phyloP scores from a whole-genome alignment of 202 grass and related monocot genomes.

The Panicum virgatum region DNA sequence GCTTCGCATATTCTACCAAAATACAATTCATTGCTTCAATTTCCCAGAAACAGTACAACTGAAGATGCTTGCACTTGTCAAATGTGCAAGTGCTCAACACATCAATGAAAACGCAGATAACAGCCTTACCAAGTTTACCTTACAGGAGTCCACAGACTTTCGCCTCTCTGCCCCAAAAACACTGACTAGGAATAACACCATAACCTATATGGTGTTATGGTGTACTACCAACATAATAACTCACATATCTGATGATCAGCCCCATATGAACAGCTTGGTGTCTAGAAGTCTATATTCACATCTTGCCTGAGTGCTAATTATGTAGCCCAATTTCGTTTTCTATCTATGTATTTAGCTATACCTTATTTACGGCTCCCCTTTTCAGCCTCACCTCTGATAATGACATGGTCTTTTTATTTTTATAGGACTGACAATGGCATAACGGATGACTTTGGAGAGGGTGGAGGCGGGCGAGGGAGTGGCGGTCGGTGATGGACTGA shows the following conservation, averaged over 20 bases:
- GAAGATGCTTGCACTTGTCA: constrained; percentile 3
- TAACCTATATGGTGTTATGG: constrained; percentile 4
- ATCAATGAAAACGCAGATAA: constrained; percentile 19
- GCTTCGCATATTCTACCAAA: constrained; percentile 8
- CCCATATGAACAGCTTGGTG: constrained; percentile 7
- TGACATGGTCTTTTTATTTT: background rate
- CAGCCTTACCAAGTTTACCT: background rate
- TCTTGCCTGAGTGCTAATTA: constrained; percentile 28
- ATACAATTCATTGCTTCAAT: background rate
- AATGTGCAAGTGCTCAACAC: background rate
- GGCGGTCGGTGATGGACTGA: background rate
- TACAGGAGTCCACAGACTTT: background rate
- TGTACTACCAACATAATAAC: constrained; percentile 13
- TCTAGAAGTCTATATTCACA: constrained; percentile 51
- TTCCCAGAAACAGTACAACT: constrained; percentile 12
- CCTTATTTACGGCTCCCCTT: constrained; percentile 20
- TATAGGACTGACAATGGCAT: background rate
- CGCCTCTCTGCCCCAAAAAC: background rate
- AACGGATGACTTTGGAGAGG: background rate
- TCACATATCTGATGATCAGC: constrained; percentile 14
- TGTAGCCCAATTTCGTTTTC: background rate
- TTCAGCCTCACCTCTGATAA: constrained; percentile 7
- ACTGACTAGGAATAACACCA: background rate
- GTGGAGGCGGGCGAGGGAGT: background rate
- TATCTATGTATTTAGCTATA: constrained; percentile 3